Evolutionary conservation across 805 yeast species (phyloP).

Genomic region (Sporopachydermia lactativora): DNA sequence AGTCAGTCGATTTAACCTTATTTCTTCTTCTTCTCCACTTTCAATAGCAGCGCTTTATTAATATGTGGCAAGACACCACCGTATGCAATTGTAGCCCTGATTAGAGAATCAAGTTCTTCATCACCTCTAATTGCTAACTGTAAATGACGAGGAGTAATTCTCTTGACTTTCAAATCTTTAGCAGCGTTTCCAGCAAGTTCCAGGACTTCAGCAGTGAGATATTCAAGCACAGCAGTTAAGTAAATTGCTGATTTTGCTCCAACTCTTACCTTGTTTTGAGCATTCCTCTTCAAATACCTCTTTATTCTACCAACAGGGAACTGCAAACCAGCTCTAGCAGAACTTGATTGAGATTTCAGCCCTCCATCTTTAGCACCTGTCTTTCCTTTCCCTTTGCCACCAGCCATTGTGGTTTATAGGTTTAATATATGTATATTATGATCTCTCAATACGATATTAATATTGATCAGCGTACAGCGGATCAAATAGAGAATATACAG

Average conservation of each 20-base stretch:
- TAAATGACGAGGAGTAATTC: slow-evolving; percentile 95
- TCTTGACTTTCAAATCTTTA: slow-evolving; percentile 84
- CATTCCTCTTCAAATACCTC: slow-evolving; percentile 84
- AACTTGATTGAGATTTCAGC: slow-evolving; percentile 62
- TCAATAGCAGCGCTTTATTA: slow-evolving; percentile 65
- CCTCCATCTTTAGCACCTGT: slow-evolving; percentile 66
- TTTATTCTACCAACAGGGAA: slow-evolving; percentile 99
- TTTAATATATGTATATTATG: neutral
- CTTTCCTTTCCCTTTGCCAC: slow-evolving; percentile 91
- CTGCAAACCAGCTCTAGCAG: slow-evolving; percentile 88
- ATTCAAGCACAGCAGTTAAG: slow-evolving; percentile 89
- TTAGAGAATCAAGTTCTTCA: slow-evolving; percentile 88
- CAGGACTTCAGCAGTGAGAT: slow-evolving; percentile 90
- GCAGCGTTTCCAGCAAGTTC: slow-evolving; percentile 99
- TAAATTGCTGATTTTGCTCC: slow-evolving; percentile 89
- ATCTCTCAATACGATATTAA: too few species aligned
- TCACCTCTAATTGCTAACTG: slow-evolving; percentile 97
- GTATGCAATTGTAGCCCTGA: slow-evolving; percentile 90
- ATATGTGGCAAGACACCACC: slow-evolving; percentile 98
- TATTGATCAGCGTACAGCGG: too few species aligned
- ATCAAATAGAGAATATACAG: too few species aligned
- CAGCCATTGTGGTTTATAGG: slow-evolving; percentile 45
- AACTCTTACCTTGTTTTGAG: slow-evolving; percentile 72
- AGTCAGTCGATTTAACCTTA: slow-evolving; percentile 5
- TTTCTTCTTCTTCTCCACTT: slow-evolving; percentile 49